Evolutionary conservation across 192 early-diverging fungal species (phyloP).

Genomic region (Rhizoclosmatium globosum): DNA sequence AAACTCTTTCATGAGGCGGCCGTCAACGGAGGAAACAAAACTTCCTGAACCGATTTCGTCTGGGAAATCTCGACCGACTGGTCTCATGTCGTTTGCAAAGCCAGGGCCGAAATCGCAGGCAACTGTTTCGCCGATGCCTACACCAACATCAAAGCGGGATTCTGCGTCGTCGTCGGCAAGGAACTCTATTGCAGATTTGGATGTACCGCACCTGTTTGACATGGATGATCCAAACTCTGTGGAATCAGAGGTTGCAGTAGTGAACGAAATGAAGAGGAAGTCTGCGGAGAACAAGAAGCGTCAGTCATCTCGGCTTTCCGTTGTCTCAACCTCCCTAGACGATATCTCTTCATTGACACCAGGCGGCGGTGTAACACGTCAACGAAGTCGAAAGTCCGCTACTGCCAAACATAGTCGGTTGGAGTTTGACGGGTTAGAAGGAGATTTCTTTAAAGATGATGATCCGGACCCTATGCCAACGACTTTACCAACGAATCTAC

Average conservation of each 20-base stretch:
- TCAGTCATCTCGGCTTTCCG: not conserved
- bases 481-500: not conserved
- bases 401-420: not conserved
- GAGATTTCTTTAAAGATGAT: not conserved
- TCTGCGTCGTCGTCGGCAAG: not conserved
- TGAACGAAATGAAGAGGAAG: conserved; percentile 16
- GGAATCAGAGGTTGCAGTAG: conserved; percentile 6
- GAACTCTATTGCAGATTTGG: not conserved
- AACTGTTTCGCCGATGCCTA: not conserved
- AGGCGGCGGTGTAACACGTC: not conserved
- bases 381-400: not conserved
- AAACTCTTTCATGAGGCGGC: not conserved
- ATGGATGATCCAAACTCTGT: conserved; percentile 1
- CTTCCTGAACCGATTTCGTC: not conserved
- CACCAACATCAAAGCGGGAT: not conserved
- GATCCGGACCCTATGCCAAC: not conserved
- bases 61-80: not conserved
- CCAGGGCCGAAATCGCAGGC: too few relatives aligned
- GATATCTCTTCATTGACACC: not conserved
- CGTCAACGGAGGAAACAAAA: not conserved
- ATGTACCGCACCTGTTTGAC: not conserved
- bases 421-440: not conserved
- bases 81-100: not conserved
- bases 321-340: not conserved
- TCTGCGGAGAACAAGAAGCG: not conserved